Evolutionary conservation across 1,139 yeast genomes (phyloP).

Genomic region (Taphrina communis): DNA sequence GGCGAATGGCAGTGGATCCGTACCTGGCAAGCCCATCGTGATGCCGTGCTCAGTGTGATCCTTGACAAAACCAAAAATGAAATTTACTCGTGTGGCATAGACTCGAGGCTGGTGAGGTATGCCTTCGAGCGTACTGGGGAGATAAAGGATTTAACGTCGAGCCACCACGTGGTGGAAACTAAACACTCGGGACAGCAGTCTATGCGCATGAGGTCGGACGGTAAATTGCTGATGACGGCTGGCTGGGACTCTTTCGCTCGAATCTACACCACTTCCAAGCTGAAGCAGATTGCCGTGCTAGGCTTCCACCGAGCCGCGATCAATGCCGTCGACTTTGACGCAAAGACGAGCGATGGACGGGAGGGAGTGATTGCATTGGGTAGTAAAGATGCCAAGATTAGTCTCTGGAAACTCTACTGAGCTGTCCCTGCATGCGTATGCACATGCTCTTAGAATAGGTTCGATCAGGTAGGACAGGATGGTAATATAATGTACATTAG

Average conservation of each 20-base stretch:
- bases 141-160: not conserved
- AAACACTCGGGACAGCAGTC: constrained; percentile 36
- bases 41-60: constrained; percentile 27
- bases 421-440: not conserved
- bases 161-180: constrained; percentile 15
- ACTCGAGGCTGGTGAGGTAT: constrained; percentile 16
- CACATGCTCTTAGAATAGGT: not conserved
- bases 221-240: constrained; percentile 17
- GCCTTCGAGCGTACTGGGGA: not conserved
- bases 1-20: constrained; percentile 17
- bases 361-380: constrained; percentile 29
- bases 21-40: constrained; percentile 25
- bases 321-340: constrained; percentile 18
- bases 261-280: not conserved
- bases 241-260: constrained; percentile 37
- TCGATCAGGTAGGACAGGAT: too few relatives aligned
- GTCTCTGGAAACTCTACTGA: constrained; percentile 39
- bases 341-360: not conserved
- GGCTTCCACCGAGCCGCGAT: constrained; percentile 25
- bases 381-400: constrained; percentile 36
- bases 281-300: constrained; percentile 39
- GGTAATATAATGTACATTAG: constrained; percentile 3
- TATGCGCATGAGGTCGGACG: constrained; percentile 21
- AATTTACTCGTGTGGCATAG: constrained; percentile 29
- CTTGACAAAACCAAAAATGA: not conserved